Base-by-base conservation (phyloP, 2,329 filamentous ascomycete species). In the Magnaporthales sp. region DNA sequence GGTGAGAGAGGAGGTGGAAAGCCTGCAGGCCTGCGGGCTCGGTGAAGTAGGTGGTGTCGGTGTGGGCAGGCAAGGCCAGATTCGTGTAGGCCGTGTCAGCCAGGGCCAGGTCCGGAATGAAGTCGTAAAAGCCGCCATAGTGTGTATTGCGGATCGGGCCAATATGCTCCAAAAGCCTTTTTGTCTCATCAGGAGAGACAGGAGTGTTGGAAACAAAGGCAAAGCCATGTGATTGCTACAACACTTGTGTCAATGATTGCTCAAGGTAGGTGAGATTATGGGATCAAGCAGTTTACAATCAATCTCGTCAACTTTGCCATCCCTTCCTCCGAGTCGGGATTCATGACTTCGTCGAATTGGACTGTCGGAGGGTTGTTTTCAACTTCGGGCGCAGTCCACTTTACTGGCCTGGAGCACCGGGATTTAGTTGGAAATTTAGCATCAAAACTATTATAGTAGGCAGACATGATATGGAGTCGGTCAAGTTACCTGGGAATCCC, bases 1-100 rank as follows among this genome's bases (percentile, higher is more conserved):
- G 78, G 75, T 96, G 92, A 0, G 91, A 95, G 30, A 98, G 84
- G 62, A 97, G 82, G 74, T 99, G 95, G 77, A 99, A 96, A 29
- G 95, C 88, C 76, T 99, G 95, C 38, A 99, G 84, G 10, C 94
- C 92, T 2, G 91, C 89, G 0, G 95, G 94, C 69, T 98, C 94
- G 26, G 88, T 93, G 79, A 98, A 98, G 77, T 99, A 98, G 0
- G 94, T 97, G 7, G 87, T 98, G 78, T 99, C 95, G 1, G 94
- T 98, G 77, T 99, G 95, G 0, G 91, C 89, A 24, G 88, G 86
- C 2, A 99, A 85, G 1, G 89, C 88, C 64, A 95, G 83, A 72
- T 90, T 92, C 1, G 94, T 97, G 79, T 98, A 99, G 3, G 93
- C 93, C 1, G 91, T 96, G 73, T 97, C 93, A 70, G 93, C 93